Evolutionary conservation across 2,329 filamentous ascomycete species (phyloP).

Genomic region (Trichoderma sp.): DNA sequence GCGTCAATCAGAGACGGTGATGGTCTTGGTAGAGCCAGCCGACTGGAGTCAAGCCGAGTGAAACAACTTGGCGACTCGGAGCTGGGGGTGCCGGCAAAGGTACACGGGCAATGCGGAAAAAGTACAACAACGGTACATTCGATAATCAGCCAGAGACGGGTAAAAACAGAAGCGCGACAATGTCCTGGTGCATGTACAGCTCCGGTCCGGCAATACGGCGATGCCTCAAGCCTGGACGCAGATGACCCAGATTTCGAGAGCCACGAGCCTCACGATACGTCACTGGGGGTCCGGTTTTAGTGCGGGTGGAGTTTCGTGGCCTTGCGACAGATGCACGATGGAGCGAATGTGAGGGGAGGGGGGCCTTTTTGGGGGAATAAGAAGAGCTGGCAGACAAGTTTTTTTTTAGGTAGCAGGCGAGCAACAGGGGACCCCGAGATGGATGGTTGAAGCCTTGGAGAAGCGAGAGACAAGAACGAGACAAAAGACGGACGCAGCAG

Average conservation of each 20-base stretch:
- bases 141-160: background rate
- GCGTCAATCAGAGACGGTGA: constrained; percentile 18
- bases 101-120: background rate
- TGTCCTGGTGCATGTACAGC: constrained; percentile 9
- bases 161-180: background rate
- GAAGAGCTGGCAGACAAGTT: background rate
- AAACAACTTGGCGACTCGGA: constrained; percentile 6
- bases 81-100: constrained; percentile 3
- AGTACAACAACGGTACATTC: background rate
- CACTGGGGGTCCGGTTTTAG: constrained; percentile 17
- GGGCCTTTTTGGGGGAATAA: background rate
- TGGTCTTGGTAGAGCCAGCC: background rate
- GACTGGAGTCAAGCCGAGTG: constrained; percentile 12
- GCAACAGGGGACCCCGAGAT: background rate
- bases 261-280: constrained; percentile 22
- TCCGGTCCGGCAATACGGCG: constrained; percentile 5
- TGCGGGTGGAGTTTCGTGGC: constrained; percentile 9
- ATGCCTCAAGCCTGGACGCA: constrained; percentile 18
- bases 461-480: constrained; percentile 1
- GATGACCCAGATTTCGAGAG: constrained; percentile 20
- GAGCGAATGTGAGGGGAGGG: constrained; percentile 1
- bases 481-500: constrained; percentile 5
- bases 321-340: constrained; percentile 17
- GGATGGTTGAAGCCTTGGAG: background rate
- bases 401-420: background rate